Conservation (phyloP, 768 basidiomycete genomes). For the Pisolithus tinctorius region DNA sequence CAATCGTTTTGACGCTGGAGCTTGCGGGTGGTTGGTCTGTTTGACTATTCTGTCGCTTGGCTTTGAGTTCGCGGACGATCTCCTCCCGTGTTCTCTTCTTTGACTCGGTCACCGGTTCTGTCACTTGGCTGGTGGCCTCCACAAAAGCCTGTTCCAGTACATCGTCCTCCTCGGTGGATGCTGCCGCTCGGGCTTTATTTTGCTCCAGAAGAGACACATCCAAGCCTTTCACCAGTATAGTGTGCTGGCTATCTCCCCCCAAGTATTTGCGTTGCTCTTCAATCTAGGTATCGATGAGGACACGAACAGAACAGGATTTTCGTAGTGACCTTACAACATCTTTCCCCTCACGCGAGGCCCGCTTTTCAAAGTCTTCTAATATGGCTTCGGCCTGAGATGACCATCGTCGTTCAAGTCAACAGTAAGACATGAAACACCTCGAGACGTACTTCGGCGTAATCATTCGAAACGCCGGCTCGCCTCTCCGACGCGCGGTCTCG, state of each 20-base stretch:
- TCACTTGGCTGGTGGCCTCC: constrained; percentile 30
- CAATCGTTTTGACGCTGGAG: constrained; percentile 6
- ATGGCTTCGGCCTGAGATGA: constrained; percentile 63
- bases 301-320: background rate
- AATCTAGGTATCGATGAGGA: constrained; percentile 37
- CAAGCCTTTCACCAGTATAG: constrained; percentile 84
- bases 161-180: constrained; percentile 68
- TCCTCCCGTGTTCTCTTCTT: constrained; percentile 79
- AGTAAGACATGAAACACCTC: background rate
- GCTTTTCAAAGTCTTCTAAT: constrained; percentile 74
- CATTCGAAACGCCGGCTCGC: constrained; percentile 56
- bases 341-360: constrained; percentile 51
- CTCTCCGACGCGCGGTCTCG: constrained; percentile 75
- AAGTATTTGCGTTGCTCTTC: constrained; percentile 72
- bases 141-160: constrained; percentile 70
- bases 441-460: constrained; percentile 59
- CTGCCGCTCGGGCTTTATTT: constrained; percentile 59
- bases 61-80: constrained; percentile 65
- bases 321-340: constrained; percentile 40
- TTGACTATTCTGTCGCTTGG: constrained; percentile 38
- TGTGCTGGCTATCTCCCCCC: constrained; percentile 80
- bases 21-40: constrained; percentile 9
- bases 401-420: background rate
- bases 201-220: constrained; percentile 84
- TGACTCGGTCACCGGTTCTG: constrained; percentile 17